Percentiles rank a stretch among this genome's conserved stretches.
Evolutionary conservation across 1,284 basidiomycete species (phyloP).

Genomic region (Microbotryum intermedium): DNA sequence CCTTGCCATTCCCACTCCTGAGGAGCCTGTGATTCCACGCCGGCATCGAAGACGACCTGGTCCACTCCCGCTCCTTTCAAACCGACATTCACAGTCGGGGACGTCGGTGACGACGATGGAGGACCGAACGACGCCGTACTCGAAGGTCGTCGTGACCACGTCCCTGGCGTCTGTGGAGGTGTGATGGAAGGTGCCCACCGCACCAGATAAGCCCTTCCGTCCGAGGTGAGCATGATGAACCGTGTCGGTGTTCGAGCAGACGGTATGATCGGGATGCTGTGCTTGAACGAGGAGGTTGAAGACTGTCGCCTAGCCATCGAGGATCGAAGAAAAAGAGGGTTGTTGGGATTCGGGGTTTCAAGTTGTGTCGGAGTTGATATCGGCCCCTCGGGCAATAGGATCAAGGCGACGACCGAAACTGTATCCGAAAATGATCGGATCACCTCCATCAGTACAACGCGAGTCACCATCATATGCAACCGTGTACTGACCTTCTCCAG

Average conservation of each 20-base stretch:
- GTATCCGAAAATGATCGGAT: neutral
- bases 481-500: neutral
- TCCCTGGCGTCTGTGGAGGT: neutral
- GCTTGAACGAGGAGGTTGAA: no score
- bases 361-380: no score
- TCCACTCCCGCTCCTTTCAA: neutral
- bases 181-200: conserved; percentile 30
- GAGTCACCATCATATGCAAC: neutral
- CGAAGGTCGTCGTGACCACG: neutral
- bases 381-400: neutral
- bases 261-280: neutral
- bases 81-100: conserved; percentile 1
- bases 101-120: neutral
- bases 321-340: neutral
- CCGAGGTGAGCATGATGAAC: conserved; percentile 39
- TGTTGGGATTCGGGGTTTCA: neutral
- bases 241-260: conserved; percentile 33
- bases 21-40: conserved; percentile 2
- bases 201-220: conserved; percentile 41
- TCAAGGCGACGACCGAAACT: conserved; percentile 18
- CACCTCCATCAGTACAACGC: neutral
- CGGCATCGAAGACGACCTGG: neutral
- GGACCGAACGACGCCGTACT: neutral
- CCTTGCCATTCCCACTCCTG: conserved; percentile 59
- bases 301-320: neutral